Base-by-base conservation (phyloP, 768 basidiomycete species). In the Lentinula detonsa region DNA sequence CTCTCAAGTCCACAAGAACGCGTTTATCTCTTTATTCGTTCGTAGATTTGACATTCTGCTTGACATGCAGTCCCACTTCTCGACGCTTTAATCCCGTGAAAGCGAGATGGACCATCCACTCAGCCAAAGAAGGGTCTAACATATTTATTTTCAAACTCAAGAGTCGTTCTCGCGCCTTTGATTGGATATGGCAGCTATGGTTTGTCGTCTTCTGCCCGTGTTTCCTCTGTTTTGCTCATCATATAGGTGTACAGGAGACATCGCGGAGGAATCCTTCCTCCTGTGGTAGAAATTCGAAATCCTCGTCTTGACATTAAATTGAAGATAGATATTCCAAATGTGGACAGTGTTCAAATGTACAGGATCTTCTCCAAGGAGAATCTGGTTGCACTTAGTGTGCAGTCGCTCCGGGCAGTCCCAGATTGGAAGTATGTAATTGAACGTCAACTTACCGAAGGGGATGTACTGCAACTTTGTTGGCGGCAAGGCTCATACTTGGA, bases 121-220 rank as follows among this genome's bases (percentile, higher is more conserved):
- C 69, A 78, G 31, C 81, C 79, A 1, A 79, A 55, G 81, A 83
- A 62, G 93, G 94, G 4, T 91, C 87, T 0, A 88, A 93, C 64
- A 82, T 96, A 31, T 96, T 95, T 70, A 79, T 96, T 33, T 91
- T 95, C 72, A 95, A 96, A 67, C 66, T 78, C 16, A 91, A 89
- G 70, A 86, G 85, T 63, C 83, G 91, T 33, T 86, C 88, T 5
- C 78, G 93, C 56, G 88, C 91, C 1, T 79, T 84, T 42, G 94
- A 97, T 71, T 98, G 95, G 95, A 78, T 85, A 49, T 97, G 94
- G 95, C 81, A 84, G 57, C 75, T 97, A 50, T 94, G 92, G 94
- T 87, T 65, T 59, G 63, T 21, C 13, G 15, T 28, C 39, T 9
- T 28, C 28, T 48, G 11, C 6, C 48, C 21, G 18, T 51, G n/a